Conservation (phyloP, 2,329 filamentous ascomycete species). For the Fragosphaeria purpurea region DNA sequence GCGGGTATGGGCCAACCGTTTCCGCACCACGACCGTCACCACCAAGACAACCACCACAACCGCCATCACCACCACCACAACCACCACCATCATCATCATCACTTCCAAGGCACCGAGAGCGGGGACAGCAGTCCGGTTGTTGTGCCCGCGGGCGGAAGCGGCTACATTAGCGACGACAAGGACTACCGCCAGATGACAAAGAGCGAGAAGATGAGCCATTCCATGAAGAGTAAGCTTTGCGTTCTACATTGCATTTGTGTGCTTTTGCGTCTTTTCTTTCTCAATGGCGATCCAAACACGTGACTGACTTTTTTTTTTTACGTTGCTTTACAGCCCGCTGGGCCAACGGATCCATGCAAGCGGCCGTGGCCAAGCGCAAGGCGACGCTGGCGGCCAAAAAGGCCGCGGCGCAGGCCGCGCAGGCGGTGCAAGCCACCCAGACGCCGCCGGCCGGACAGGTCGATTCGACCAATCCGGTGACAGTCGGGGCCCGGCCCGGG, state of each 20-base stretch:
- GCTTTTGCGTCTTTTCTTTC: slow-evolving; percentile 1
- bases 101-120: neutral
- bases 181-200: slow-evolving; percentile 54
- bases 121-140: neutral
- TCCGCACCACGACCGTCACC: too few relatives aligned
- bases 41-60: neutral
- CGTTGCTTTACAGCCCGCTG: slow-evolving; percentile 36
- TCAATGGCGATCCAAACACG: slow-evolving; percentile 5
- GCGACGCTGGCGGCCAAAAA: slow-evolving; percentile 52
- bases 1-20: too few relatives aligned
- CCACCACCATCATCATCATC: slow-evolving; percentile 4
- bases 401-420: slow-evolving; percentile 16
- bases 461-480: too few relatives aligned
- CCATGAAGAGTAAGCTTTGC: slow-evolving; percentile 49
- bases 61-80: neutral
- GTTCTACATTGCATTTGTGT: neutral
- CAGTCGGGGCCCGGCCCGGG: too few relatives aligned
- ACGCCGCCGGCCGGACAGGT: too few relatives aligned
- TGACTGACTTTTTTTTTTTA: too few relatives aligned
- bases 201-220: slow-evolving; percentile 56
- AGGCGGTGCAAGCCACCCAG: neutral
- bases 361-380: slow-evolving; percentile 50
- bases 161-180: slow-evolving; percentile 30
- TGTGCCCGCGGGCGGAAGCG: neutral
- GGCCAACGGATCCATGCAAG: slow-evolving; percentile 50